Percentiles rank a stretch among this genome's conserved stretches.
phyloP scores from a whole-genome alignment of 2,329 filamentous ascomycete genomes.

The Pseudogymnoascus sp. region DNA sequence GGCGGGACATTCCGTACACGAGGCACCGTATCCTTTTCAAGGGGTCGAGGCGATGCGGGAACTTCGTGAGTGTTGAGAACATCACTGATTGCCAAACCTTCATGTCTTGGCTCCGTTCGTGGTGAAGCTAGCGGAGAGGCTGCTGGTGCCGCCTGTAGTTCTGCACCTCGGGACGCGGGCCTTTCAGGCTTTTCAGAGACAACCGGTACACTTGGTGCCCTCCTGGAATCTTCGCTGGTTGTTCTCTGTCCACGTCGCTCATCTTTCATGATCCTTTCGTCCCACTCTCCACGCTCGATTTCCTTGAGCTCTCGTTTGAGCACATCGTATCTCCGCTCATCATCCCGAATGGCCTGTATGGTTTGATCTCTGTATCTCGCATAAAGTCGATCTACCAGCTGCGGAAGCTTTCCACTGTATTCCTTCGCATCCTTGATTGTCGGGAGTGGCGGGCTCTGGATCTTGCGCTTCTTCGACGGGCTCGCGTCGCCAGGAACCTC shows the following conservation, averaged over 20 bases:
- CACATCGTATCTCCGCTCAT: conserved; percentile 61
- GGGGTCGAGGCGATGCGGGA: not conserved
- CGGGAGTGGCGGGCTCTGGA: conserved; percentile 56
- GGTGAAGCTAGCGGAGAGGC: conserved; percentile 9
- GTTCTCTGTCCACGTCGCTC: conserved; percentile 14
- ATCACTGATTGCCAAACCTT: conserved; percentile 26
- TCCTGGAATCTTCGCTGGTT: conserved; percentile 4
- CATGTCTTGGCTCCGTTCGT: conserved; percentile 18
- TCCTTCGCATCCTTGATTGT: conserved; percentile 61
- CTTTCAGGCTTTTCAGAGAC: not conserved
- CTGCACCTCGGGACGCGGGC: conserved; percentile 7
- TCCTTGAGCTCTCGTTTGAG: conserved; percentile 63
- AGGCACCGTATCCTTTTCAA: conserved; percentile 5
- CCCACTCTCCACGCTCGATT: conserved; percentile 56
- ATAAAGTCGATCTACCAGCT: conserved; percentile 68
- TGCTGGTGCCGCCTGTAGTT: not conserved
- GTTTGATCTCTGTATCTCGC: conserved; percentile 64
- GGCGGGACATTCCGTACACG: conserved; percentile 14
- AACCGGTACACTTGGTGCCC: not conserved
- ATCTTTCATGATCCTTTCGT: conserved; percentile 35
- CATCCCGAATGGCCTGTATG: conserved; percentile 64
- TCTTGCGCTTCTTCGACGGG: conserved; percentile 68
- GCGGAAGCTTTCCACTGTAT: conserved; percentile 60
- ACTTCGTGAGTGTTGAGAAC: conserved; percentile 20
- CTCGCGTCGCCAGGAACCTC: conserved; percentile 41